Evolutionary conservation across 1,284 basidiomycete species (phyloP).

Genomic region (Ceratobasidium sp.): DNA sequence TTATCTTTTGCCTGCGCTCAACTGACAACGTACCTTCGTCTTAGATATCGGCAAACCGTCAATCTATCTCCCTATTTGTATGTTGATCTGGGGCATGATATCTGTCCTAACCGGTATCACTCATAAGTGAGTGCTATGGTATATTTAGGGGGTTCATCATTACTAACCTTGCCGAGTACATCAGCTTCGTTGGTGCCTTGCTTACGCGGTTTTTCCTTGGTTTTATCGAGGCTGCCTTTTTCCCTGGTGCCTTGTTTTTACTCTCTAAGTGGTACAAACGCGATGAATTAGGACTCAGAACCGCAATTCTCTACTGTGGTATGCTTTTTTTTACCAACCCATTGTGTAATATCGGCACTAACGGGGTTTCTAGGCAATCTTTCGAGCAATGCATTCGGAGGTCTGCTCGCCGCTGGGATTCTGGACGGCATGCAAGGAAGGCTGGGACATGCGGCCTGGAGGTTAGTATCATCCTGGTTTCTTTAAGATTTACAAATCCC

Average conservation of each 20-base stretch:
- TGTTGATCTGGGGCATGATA: conserved; percentile 78
- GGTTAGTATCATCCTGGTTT: conserved; percentile 56
- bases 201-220: conserved; percentile 81
- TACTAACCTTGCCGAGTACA: conserved; percentile 51
- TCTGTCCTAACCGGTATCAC: conserved; percentile 74
- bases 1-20: no score
- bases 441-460: conserved; percentile 80
- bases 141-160: neutral
- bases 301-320: conserved; percentile 61
- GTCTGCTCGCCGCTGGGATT: conserved; percentile 80
- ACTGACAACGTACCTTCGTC: no score
- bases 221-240: conserved; percentile 76
- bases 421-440: conserved; percentile 76
- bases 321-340: conserved; percentile 54
- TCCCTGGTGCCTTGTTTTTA: conserved; percentile 73
- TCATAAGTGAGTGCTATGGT: conserved; percentile 61
- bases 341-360: no score
- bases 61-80: conserved; percentile 76
- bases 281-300: conserved; percentile 76
- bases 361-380: conserved; percentile 65
- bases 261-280: conserved; percentile 80
- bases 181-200: conserved; percentile 73
- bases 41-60: conserved; percentile 74
- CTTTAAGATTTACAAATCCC: conserved; percentile 46
- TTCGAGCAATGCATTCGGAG: conserved; percentile 85